phyloP scores from a whole-genome alignment of 805 yeast genomes.

The Lipomyces mesembrius region DNA sequence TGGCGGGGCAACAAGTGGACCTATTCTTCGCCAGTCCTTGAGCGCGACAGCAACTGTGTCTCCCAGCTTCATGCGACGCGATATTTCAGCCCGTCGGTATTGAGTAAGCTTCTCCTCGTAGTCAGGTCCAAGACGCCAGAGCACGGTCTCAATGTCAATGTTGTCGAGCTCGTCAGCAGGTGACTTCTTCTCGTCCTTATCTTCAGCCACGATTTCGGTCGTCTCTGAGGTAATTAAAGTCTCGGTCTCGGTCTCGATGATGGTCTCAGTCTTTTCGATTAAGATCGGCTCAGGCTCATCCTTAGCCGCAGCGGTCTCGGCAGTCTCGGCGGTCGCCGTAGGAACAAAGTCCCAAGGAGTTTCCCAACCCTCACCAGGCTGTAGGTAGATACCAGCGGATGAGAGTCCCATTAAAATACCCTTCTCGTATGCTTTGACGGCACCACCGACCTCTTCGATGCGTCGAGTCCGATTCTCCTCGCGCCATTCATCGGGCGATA shows the following conservation, averaged over 20 bases:
- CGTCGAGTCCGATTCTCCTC: conserved; percentile 67
- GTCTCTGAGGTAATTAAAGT: conserved; percentile 8
- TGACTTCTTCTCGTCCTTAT: not conserved
- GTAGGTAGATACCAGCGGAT: conserved; percentile 63
- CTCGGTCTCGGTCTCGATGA: conserved; percentile 11
- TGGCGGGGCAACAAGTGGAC: conserved; percentile 28
- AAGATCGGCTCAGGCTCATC: conserved; percentile 10
- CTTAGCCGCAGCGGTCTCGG: conserved; percentile 55
- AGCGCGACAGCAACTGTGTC: conserved; percentile 38
- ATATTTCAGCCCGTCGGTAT: conserved; percentile 34
- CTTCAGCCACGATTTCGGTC: conserved; percentile 5
- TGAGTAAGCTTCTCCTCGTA: conserved; percentile 32
- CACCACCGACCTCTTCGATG: conserved; percentile 70
- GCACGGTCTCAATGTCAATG: conserved; percentile 26
- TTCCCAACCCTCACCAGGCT: conserved; percentile 79
- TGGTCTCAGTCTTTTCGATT: conserved; percentile 12
- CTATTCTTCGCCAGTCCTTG: conserved; percentile 36
- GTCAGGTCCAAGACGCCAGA: conserved; percentile 32
- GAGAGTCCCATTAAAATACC: conserved; percentile 67
- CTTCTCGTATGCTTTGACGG: conserved; percentile 72
- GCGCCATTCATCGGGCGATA: conserved; percentile 69
- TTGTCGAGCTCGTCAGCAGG: conserved; percentile 13
- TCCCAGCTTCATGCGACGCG: conserved; percentile 37
- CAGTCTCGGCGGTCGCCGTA: conserved; percentile 58
- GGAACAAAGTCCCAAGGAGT: conserved; percentile 39